Base-by-base conservation (phyloP, 495 filamentous ascomycete species). In the Alectoria sarmentosa region DNA sequence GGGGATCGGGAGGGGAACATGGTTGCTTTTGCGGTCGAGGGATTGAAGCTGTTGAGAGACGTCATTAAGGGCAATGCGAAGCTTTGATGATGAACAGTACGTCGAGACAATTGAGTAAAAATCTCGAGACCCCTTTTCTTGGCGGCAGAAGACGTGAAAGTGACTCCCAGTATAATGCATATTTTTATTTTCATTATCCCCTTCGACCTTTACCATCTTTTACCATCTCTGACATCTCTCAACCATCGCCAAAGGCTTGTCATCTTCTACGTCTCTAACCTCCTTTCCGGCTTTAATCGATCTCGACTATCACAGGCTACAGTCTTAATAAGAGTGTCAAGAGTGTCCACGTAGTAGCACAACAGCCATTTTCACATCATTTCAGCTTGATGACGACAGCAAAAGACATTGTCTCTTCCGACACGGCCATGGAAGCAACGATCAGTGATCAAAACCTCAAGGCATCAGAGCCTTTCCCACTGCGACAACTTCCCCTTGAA, bases 1-100 rank as follows among this genome's bases (percentile, higher is more conserved):
- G 73, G 69, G 15, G 78, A 83, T 71, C 71, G 84, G 66, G 80
- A 80, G 69, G 76, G 55, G 58, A 88, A 88, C 68, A 88, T 87
- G 84, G 76, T 86, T 63, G 72, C 71, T 39, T 88, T 88, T 76
- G 81, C 83, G 5, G 74, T 72, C n/a, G 83, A 82, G 68, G 79
- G 74, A 23, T 73, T 87, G 73, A 79, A 71, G 62, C 65, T 88
- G 66, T 66, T 87, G 68, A 77, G 75, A 70, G 83, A 85, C 70
- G 83, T 83, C 56, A 75, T 86, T 37, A 77, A 78, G 64, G 79
- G 76, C 30, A 75, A 79, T 59, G 76, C 75, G 58, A 82, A 78
- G 69, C 56, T 81, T 56, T 78, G 48, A 69, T 62, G 36, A 38
- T 41, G 19, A 3, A 38, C 15, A 41, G 21, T 15, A 39, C 7